Evolutionary conservation across 2,329 filamentous ascomycete genomes (phyloP).

Genomic region (Clarireedia sp.): DNA sequence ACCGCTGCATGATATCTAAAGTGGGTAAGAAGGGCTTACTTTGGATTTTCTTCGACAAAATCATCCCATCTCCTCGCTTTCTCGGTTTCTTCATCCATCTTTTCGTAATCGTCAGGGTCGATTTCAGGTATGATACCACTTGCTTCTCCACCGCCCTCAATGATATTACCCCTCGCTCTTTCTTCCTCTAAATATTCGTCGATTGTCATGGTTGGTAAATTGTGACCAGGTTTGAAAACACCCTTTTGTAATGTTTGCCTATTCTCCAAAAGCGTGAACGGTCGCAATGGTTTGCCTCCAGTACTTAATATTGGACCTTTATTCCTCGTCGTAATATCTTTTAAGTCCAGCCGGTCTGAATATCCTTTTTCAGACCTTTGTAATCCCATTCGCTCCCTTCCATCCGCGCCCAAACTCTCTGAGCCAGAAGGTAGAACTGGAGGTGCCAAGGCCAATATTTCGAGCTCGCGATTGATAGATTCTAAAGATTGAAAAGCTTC

Average conservation of each 20-base stretch:
- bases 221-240: slow-evolving; percentile 87
- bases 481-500: slow-evolving; percentile 83
- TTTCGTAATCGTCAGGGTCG: slow-evolving; percentile 87
- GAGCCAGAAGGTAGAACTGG: slow-evolving; percentile 34
- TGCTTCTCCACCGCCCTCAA: slow-evolving; percentile 80
- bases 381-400: slow-evolving; percentile 36
- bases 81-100: slow-evolving; percentile 80
- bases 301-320: slow-evolving; percentile 67
- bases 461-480: slow-evolving; percentile 72
- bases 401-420: slow-evolving; percentile 38
- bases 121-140: slow-evolving; percentile 60
- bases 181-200: slow-evolving; percentile 97
- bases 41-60: slow-evolving; percentile 81
- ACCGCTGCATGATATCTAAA: too few species aligned
- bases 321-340: slow-evolving; percentile 41
- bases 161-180: slow-evolving; percentile 71
- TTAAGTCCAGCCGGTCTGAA: slow-evolving; percentile 66
- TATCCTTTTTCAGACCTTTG: slow-evolving; percentile 41
- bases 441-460: slow-evolving; percentile 72
- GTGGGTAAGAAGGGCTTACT: slow-evolving; percentile 30
- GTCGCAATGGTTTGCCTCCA: slow-evolving; percentile 77
- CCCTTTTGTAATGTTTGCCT: slow-evolving; percentile 68
- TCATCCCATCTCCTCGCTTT: slow-evolving; percentile 96
- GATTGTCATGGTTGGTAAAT: slow-evolving; percentile 92
- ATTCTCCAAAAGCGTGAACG: slow-evolving; percentile 77